Conservation (phyloP, 2,329 filamentous ascomycete species). For the Colletotrichum sp. region DNA sequence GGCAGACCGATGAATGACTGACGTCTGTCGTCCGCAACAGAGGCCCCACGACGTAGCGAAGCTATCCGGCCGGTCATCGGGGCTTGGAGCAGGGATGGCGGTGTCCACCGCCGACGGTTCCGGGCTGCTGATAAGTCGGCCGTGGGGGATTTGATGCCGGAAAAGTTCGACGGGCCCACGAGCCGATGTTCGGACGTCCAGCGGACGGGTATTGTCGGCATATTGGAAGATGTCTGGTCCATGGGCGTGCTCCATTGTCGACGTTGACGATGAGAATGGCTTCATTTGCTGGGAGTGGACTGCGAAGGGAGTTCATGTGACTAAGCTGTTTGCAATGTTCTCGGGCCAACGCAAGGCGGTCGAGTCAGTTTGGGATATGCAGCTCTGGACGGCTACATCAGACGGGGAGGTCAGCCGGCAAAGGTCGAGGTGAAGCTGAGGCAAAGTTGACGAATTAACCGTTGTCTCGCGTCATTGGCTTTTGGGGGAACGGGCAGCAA, state of each 20-base stretch:
- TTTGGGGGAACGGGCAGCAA: neutral
- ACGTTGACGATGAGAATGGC: neutral
- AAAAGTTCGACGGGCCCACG: neutral
- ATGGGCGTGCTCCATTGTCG: neutral
- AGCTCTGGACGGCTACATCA: neutral
- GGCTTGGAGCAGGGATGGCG: neutral
- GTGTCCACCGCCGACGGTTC: neutral
- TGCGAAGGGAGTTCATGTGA: neutral
- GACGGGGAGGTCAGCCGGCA: neutral
- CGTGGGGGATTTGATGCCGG: neutral
- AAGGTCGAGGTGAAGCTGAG: neutral
- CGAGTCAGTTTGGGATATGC: neutral
- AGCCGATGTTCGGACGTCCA: neutral
- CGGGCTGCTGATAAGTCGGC: neutral
- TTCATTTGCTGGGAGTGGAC: neutral
- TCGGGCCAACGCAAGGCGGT: neutral
- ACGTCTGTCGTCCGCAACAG: neutral
- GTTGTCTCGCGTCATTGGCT: neutral
- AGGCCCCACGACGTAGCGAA: neutral
- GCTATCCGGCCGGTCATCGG: slow-evolving; percentile 9
- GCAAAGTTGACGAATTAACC: neutral
- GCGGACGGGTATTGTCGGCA: neutral
- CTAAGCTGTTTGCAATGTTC: neutral
- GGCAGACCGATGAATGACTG: neutral
- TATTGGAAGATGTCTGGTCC: neutral